phyloP scores from a whole-genome alignment of 441 rosid species.

The Adansonia grandidieri region DNA sequence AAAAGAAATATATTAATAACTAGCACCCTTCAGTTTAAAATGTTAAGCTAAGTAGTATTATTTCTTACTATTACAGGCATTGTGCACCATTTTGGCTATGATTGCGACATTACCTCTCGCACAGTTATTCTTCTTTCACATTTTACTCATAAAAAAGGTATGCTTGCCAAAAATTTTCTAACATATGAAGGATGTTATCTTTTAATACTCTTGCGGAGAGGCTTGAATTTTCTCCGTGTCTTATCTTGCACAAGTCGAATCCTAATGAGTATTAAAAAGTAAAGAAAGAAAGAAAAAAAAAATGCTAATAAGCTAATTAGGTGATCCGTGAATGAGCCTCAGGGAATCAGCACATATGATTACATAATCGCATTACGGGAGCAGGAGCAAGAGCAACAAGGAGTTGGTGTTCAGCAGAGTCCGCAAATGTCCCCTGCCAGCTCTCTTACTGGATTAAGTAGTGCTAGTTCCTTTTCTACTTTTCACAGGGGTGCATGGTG shows the following conservation, averaged over 20 bases:
- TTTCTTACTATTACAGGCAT: slow-evolving; percentile 50
- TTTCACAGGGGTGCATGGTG: slow-evolving; percentile 98
- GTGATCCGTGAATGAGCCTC: slow-evolving; percentile 19
- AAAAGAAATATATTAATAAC: not conserved
- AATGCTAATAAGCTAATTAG: slow-evolving; percentile 13
- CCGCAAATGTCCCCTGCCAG: slow-evolving; percentile 96
- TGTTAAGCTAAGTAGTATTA: slow-evolving; percentile 11
- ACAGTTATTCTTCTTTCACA: slow-evolving; percentile 95
- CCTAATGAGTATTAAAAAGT: slow-evolving; percentile 2
- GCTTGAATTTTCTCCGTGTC: not conserved
- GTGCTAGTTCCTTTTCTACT: slow-evolving; percentile 92
- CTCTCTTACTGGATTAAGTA: slow-evolving; percentile 94
- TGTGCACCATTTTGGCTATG: slow-evolving; percentile 92
- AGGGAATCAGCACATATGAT: slow-evolving; percentile 98
- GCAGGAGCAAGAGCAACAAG: slow-evolving; percentile 94
- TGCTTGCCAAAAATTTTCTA: not conserved
- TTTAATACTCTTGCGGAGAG: not conserved
- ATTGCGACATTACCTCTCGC: slow-evolving; percentile 90
- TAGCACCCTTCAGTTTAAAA: not conserved
- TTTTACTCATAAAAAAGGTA: slow-evolving; percentile 93
- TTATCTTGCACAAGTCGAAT: not conserved
- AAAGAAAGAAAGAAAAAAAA: not conserved
- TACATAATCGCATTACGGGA: slow-evolving; percentile 95
- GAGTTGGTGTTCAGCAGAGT: slow-evolving; percentile 83
- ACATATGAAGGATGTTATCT: not conserved